Base-by-base conservation (phyloP, 768 basidiomycete species). In the Suillus fuscotomentosus region DNA sequence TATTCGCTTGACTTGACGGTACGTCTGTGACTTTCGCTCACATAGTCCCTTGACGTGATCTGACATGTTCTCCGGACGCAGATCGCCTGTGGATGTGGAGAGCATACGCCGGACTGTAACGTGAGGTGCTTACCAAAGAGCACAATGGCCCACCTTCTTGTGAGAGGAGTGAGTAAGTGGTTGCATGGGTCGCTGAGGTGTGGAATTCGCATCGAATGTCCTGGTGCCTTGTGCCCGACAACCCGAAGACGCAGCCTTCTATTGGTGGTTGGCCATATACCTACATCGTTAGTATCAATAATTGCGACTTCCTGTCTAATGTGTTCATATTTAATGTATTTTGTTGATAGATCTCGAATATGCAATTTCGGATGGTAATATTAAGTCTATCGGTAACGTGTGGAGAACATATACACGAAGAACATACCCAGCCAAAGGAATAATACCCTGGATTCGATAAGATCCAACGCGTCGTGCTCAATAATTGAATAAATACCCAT, bases 1-100 rank as follows among this genome's bases (percentile, higher is more conserved):
- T 91, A 64, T 85, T 99, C 27, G 0, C 78, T 98, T 22, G 95
- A 99, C 77, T 81, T 99, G 67, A 96, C 99, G 95, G 95, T 92
- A 65, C 56, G 86, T 74, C 24, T 38, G 10, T 11, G 6, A 42
- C 57, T 17, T 41, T 54, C 11, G 14, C 2, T 17, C 10, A 5
- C 7, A 27, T 13, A 10, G 10, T 3, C 22, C 15, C 7, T 41
- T 20, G 22, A 27, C 14, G 38, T 15, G 6, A 41, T 27, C 15
- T 41, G 56, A 27, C 24, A 27, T 24, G 24, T 42, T 42, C 10
- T 3, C 50, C 27, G 59, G 38, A 63, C 68, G 65, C 72, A 95
- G 24, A 13, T 90, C 92, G 0, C 83, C 99, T 20, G 86, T 83
- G 15, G 94, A 95, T 68, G 81, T 80, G 51, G 82, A 81, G 55